A percentile compares a stretch with the other conserved stretches of the same genome.
Evolutionary conservation across 176 grass and related monocot genomes (phyloP).

Genomic region (Phyllostachys edulis): DNA sequence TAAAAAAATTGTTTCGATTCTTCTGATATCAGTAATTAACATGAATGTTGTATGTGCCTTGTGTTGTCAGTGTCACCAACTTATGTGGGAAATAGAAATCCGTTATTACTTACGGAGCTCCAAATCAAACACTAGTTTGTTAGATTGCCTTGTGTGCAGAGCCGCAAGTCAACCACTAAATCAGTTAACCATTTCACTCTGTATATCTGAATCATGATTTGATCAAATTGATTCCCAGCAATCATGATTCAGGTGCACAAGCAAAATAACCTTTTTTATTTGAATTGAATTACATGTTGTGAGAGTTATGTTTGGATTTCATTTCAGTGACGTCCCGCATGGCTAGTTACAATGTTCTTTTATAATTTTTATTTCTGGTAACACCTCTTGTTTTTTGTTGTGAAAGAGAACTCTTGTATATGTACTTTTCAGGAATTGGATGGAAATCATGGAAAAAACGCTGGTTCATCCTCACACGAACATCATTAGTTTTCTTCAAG

Average conservation of each 20-base stretch:
- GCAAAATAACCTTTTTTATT: not conserved
- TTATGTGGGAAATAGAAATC: slow-evolving; percentile 12
- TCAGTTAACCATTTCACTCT: slow-evolving; percentile 16
- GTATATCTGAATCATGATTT: slow-evolving; percentile 20
- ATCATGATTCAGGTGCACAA: not conserved
- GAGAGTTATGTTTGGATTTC: slow-evolving; percentile 12
- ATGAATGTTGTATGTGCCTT: not conserved
- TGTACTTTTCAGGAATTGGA: slow-evolving; percentile 74
- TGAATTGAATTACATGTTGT: not conserved
- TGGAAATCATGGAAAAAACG: slow-evolving; percentile 99
- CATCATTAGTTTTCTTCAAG: slow-evolving; percentile 99
- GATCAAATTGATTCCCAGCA: not conserved
- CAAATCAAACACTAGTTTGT: not conserved
- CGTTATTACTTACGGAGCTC: not conserved
- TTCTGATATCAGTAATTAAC: not conserved
- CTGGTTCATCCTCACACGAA: slow-evolving; percentile 97
- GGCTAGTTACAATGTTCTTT: not conserved
- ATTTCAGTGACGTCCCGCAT: not conserved
- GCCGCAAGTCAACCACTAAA: not conserved
- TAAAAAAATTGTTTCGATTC: not conserved
- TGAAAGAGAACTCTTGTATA: slow-evolving; percentile 18
- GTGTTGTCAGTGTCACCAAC: not conserved
- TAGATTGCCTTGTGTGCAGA: not conserved
- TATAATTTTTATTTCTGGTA: slow-evolving; percentile 4
- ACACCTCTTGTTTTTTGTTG: not conserved